A percentile compares a stretch with the other conserved stretches of the same genome.
phyloP scores from a whole-genome alignment of 768 basidiomycete species.

The Rhodotorula taiwanensis region DNA sequence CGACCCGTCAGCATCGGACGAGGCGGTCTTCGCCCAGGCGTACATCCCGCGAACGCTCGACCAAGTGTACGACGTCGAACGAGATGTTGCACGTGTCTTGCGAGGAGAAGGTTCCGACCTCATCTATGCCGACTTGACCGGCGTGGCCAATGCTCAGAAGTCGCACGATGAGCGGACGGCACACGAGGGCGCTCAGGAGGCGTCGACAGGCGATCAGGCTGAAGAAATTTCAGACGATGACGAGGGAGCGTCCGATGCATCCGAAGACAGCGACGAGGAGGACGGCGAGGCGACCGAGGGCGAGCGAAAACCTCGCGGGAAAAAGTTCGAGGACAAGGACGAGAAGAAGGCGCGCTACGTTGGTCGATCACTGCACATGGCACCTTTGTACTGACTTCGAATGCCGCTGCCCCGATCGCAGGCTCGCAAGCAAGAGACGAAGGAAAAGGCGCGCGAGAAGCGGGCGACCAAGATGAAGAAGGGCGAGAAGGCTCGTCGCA shows the following conservation, averaged over 20 bases:
- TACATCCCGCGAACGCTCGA: conserved; percentile 89
- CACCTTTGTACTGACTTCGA: too few relatives aligned
- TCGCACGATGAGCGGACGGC: conserved; percentile 6
- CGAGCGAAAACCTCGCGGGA: conserved; percentile 67
- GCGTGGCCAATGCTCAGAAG: conserved; percentile 49
- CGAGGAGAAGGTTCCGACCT: conserved; percentile 64
- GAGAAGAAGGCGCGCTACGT: conserved; percentile 39
- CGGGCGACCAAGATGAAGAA: conserved; percentile 33
- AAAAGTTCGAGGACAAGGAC: conserved; percentile 47
- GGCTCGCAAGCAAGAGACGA: conserved; percentile 27
- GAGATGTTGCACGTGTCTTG: conserved; percentile 70
- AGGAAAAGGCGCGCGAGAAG: conserved; percentile 33
- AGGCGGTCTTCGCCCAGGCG: conserved; percentile 77
- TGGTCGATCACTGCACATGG: too few relatives aligned
- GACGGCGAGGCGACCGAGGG: conserved; percentile 32
- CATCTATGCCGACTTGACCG: conserved; percentile 83
- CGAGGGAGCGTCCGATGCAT: conserved; percentile 46
- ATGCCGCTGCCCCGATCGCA: too few relatives aligned
- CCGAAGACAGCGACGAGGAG: conserved; percentile 44
- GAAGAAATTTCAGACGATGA: conserved; percentile 26
- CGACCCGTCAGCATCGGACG: conserved; percentile 56
- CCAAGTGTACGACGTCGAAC: conserved; percentile 89
- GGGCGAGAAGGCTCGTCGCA: conserved; percentile 23
- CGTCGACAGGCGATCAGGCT: background rate
- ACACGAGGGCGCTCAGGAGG: background rate